Percentiles rank a stretch among this genome's conserved stretches.
phyloP scores from a whole-genome alignment of 148 eudicot species.

The Dysphania ambrosioides region DNA sequence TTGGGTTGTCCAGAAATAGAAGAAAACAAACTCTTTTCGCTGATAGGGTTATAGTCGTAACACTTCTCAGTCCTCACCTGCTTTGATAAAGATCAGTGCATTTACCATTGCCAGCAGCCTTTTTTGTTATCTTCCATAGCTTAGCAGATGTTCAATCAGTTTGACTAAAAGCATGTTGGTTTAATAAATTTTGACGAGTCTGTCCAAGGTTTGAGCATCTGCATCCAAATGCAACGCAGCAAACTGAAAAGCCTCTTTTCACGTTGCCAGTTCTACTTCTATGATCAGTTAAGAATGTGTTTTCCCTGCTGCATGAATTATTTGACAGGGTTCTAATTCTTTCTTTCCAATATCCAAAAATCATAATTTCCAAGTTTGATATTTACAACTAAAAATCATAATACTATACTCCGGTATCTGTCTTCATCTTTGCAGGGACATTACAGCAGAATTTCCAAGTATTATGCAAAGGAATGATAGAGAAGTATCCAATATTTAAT shows the following conservation, averaged over 20 bases:
- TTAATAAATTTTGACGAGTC: conserved; percentile 58
- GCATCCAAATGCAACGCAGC: conserved; percentile 51
- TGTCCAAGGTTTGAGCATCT: conserved; percentile 43
- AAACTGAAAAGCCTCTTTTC: conserved; percentile 44
- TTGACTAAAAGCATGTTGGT: conserved; percentile 53
- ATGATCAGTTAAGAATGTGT: not conserved
- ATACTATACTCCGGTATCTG: no score
- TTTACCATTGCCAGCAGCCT: not conserved
- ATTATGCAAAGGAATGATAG: conserved; percentile 19
- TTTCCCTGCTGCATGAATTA: not conserved
- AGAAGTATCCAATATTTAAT: not conserved
- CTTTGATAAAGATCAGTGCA: not conserved
- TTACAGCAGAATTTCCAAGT: conserved; percentile 25
- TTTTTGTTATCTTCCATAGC: not conserved
- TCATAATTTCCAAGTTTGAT: not conserved
- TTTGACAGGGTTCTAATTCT: not conserved
- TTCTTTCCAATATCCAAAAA: no score
- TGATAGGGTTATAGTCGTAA: conserved; percentile 55
- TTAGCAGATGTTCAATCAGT: conserved; percentile 47
- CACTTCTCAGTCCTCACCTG: not conserved
- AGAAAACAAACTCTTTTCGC: conserved; percentile 31
- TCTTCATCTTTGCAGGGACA: conserved; percentile 17
- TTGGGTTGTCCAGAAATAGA: not conserved
- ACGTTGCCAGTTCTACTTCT: not conserved
- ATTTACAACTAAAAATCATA: not conserved